These are phyloP conservation scores for Talaromyces pinophilus DNA, from an alignment of 2,329 filamentous ascomycete genomes.

Conservation along the genomic window DNA sequence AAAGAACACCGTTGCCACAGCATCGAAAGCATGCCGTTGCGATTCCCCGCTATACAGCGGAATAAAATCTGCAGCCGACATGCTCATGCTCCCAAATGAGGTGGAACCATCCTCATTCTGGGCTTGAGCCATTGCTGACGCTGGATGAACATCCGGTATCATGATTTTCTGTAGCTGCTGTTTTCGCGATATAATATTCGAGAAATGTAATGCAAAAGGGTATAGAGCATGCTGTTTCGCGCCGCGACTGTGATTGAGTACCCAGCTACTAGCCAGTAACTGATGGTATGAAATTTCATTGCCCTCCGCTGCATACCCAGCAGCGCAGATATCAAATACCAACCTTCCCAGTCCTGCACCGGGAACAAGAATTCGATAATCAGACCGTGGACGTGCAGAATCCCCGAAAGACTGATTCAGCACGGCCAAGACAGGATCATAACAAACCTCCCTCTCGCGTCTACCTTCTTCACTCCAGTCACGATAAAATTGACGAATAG, in stretches of 20 bases:
- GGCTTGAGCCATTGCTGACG: conserved; percentile 52
- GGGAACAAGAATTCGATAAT: conserved; percentile 74
- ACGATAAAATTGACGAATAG: conserved; percentile 87
- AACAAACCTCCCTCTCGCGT: conserved; percentile 73
- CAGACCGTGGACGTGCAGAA: conserved; percentile 36
- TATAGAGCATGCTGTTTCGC: conserved; percentile 70
- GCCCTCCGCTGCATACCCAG: conserved; percentile 75
- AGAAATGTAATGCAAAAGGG: conserved; percentile 86
- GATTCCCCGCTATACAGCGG: conserved; percentile 72
- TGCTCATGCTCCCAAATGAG: conserved; percentile 72
- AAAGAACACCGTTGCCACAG: conserved; percentile 89
- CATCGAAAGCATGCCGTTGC: conserved; percentile 68
- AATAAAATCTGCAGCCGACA: conserved; percentile 91
- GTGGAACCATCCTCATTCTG: conserved; percentile 26
- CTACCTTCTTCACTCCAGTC: conserved; percentile 86
- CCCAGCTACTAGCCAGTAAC: conserved; percentile 74
- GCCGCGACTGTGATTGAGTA: conserved; percentile 55
- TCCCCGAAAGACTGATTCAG: conserved; percentile 54
- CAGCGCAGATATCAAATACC: conserved; percentile 78
- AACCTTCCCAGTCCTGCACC: conserved; percentile 86
- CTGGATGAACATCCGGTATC: conserved; percentile 80
- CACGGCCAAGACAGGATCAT: conserved; percentile 69
- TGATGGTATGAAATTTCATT: conserved; percentile 98
- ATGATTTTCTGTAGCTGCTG: conserved; percentile 74
- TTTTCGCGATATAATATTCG: conserved; percentile 72